Percentiles rank a stretch among this genome's conserved stretches.
Evolutionary conservation across 169 alveolate species (phyloP).

Genomic region (Miamiensis avidus): DNA sequence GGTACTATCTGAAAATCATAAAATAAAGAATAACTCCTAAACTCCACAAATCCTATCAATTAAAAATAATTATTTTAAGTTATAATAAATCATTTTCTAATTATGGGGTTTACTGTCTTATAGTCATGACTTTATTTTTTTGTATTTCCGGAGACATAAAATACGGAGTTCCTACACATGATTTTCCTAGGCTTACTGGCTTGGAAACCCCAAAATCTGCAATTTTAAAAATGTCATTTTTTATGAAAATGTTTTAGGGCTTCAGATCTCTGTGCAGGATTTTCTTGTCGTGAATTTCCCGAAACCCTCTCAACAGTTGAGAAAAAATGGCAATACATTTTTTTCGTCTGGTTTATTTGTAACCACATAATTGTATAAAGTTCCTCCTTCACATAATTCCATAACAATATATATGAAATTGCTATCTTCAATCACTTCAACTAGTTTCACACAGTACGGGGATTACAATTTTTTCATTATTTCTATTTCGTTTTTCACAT

Average conservation of each 20-base stretch:
- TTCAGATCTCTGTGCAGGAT: conserved; percentile 47
- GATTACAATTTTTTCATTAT: conserved; percentile 50
- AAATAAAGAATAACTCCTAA: conserved; percentile 48
- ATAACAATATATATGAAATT: conserved; percentile 50
- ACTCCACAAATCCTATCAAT: conserved; percentile 42
- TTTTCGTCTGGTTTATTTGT: conserved; percentile 44
- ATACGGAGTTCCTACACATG: conserved; percentile 47
- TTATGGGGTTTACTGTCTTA: background rate
- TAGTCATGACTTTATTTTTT: conserved; percentile 30
- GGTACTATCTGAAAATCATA: conserved; percentile 34
- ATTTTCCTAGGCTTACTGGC: background rate
- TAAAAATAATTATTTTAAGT: background rate
- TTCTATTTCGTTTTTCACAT: conserved; percentile 40
- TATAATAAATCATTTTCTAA: too few relatives aligned
- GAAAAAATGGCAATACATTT: conserved; percentile 21
- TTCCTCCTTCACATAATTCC: conserved; percentile 66
- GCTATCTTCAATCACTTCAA: conserved; percentile 53
- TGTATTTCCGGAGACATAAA: conserved; percentile 53
- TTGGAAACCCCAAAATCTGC: conserved; percentile 50
- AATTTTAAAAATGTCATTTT: conserved; percentile 35
- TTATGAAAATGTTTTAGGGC: conserved; percentile 36
- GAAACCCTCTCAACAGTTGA: conserved; percentile 31
- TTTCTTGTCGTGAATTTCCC: conserved; percentile 18
- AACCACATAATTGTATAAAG: conserved; percentile 49
- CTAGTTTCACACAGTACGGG: conserved; percentile 54